Evolutionary conservation across 164 flowering plant genomes (phyloP).

Genomic region (Brasenia schreberi): DNA sequence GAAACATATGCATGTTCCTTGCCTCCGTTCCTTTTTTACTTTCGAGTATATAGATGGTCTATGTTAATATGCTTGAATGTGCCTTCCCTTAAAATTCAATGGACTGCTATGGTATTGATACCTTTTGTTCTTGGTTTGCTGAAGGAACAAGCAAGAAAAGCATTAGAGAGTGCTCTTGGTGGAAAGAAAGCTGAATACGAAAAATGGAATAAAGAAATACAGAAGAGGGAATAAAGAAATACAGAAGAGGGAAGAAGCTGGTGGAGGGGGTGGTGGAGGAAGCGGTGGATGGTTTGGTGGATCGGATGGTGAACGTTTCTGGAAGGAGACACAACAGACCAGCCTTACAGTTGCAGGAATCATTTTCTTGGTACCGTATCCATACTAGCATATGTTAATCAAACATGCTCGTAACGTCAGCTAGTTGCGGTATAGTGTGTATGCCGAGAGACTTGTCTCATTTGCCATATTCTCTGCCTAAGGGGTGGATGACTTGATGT

Average conservation of each 20-base stretch:
- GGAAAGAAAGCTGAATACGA: constrained; percentile 80
- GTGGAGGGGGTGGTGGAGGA: constrained; percentile 69
- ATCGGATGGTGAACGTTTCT: constrained; percentile 60
- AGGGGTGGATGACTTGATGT: not conserved
- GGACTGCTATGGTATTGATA: too few relatives aligned
- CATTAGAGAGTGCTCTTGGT: constrained; percentile 85
- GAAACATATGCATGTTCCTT: too few relatives aligned
- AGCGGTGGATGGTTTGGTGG: constrained; percentile 68
- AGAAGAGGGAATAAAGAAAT: constrained; percentile 40
- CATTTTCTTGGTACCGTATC: constrained; percentile 32
- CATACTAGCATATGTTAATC: too few relatives aligned
- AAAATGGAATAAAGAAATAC: constrained; percentile 84
- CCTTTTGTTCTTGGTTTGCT: not conserved
- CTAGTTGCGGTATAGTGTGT: not conserved
- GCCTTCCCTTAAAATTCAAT: too few relatives aligned
- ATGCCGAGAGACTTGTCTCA: not conserved
- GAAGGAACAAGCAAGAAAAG: constrained; percentile 87
- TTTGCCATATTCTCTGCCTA: not conserved
- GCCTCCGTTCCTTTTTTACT: too few relatives aligned
- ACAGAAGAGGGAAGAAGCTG: too few relatives aligned
- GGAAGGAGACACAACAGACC: constrained; percentile 73
- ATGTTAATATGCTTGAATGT: too few relatives aligned
- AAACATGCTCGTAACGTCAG: too few relatives aligned
- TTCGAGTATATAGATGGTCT: too few relatives aligned
- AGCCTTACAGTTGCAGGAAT: constrained; percentile 58